Conservation (phyloP, 345 rosid species). For the Mercurialis annua region DNA sequence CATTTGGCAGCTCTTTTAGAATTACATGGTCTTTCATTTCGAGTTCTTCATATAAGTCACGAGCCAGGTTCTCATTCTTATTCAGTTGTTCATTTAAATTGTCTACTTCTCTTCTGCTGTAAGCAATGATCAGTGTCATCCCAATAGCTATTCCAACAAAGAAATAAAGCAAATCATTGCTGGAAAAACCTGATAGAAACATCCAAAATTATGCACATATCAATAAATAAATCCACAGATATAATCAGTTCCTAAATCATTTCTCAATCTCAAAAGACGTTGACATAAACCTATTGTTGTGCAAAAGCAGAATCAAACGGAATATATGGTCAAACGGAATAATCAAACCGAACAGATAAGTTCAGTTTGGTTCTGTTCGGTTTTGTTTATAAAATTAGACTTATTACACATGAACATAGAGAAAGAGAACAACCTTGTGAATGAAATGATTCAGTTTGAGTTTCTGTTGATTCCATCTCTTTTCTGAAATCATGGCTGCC, state of each 20-base stretch:
- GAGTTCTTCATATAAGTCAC: conserved; percentile 37
- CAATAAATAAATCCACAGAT: no score
- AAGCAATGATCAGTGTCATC: conserved; percentile 7
- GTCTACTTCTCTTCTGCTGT: conserved; percentile 22
- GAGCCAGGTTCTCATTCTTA: conserved; percentile 27
- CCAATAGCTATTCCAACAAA: conserved; percentile 30
- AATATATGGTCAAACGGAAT: no score
- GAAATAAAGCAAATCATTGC: conserved; percentile 17
- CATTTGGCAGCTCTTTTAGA: conserved; percentile 12
- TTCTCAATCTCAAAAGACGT: no score
- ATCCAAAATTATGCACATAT: no score
- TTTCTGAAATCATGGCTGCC: conserved; percentile 7
- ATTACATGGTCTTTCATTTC: conserved; percentile 29
- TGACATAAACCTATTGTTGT: no score
- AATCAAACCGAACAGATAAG: no score
- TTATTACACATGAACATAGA: no score
- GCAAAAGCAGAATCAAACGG: no score
- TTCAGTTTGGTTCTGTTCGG: no score
- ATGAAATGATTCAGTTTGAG: background rate
- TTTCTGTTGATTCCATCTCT: background rate
- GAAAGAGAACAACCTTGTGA: background rate
- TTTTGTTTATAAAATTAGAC: no score
- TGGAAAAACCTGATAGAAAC: conserved; percentile 21
- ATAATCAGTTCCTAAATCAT: no score
- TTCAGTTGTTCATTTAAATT: conserved; percentile 24